Percentiles rank a stretch among this genome's conserved stretches.
These are phyloP conservation scores for Castanopsis chinensis DNA, from an alignment of 306 rosid species.

Conservation along the genomic window DNA sequence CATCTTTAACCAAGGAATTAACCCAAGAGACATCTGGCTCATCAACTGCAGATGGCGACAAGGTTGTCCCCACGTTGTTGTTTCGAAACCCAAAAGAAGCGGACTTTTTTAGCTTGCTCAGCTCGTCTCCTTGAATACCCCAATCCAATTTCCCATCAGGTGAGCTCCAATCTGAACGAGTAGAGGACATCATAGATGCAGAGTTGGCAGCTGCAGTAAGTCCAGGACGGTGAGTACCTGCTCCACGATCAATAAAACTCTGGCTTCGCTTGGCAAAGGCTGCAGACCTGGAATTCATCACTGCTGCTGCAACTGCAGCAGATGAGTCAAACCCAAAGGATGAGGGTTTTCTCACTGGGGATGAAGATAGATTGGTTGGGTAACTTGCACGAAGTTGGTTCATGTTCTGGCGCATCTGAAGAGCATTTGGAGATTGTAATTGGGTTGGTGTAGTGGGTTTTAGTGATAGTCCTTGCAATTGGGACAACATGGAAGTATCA, in stretches of 20 bases:
- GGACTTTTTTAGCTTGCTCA: conserved; percentile 85
- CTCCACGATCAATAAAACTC: conserved; percentile 89
- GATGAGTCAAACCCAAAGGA: conserved; percentile 75
- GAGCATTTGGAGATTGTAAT: conserved; percentile 59
- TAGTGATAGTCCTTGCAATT: conserved; percentile 59
- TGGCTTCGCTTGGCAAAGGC: conserved; percentile 96
- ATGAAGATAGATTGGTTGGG: conserved; percentile 74
- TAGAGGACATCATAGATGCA: conserved; percentile 52
- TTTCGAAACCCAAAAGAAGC: conserved; percentile 90
- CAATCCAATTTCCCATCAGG: conserved; percentile 84
- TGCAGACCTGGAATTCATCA: conserved; percentile 91
- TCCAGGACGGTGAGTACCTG: conserved; percentile 43
- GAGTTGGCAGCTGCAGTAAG: conserved; percentile 55
- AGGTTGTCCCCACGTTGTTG: conserved; percentile 28
- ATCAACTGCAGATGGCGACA: conserved; percentile 30
- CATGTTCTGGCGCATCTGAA: conserved; percentile 79
- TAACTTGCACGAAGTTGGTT: conserved; percentile 90
- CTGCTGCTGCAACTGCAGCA: conserved; percentile 80
- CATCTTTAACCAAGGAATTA: conserved; percentile 79
- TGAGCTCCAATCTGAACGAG: conserved; percentile 77
- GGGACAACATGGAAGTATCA: conserved; percentile 64
- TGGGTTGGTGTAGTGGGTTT: conserved; percentile 60
- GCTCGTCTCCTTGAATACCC: conserved; percentile 87
- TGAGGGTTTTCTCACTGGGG: conserved; percentile 71
- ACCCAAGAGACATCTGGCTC: conserved; percentile 99